Percentiles rank a stretch among this genome's conserved stretches.
phyloP scores from a whole-genome alignment of 805 yeast species.

The Suhomyces prunicola region DNA sequence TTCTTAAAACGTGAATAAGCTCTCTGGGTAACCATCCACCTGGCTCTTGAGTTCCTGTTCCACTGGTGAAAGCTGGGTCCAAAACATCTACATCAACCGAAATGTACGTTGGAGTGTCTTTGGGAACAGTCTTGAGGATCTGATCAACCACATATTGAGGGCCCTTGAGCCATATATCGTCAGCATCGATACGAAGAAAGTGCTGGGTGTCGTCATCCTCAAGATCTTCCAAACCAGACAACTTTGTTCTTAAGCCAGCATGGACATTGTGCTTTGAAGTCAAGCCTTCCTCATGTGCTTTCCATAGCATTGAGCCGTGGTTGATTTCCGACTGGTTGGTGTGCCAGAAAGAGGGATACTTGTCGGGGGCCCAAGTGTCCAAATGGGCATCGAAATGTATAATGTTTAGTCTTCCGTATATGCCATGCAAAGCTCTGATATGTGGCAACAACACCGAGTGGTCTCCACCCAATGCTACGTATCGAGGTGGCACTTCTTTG shows the following conservation, averaged over 20 bases:
- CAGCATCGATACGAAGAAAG: constrained; percentile 67
- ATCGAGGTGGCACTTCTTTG: constrained; percentile 47
- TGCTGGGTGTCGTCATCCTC: constrained; percentile 70
- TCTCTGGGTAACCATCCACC: constrained; percentile 60
- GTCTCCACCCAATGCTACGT: constrained; percentile 78
- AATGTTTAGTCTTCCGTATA: constrained; percentile 67
- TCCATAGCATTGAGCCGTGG: constrained; percentile 87
- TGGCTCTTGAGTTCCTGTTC: constrained; percentile 59
- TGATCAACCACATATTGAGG: constrained; percentile 53
- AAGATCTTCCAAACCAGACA: constrained; percentile 60
- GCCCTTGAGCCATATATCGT: constrained; percentile 70
- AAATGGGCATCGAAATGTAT: constrained; percentile 85
- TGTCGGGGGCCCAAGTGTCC: constrained; percentile 76
- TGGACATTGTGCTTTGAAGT: constrained; percentile 60
- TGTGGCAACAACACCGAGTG: constrained; percentile 76
- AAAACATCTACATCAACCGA: constrained; percentile 73
- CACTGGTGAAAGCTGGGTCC: constrained; percentile 57
- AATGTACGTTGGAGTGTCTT: constrained; percentile 66
- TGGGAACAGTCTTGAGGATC: constrained; percentile 54
- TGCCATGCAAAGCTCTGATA: constrained; percentile 56
- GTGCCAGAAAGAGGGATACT: constrained; percentile 63
- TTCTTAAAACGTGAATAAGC: constrained; percentile 46
- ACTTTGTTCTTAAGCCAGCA: constrained; percentile 73
- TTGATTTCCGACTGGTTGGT: constrained; percentile 60
- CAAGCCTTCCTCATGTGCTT: constrained; percentile 69